phyloP scores from a whole-genome alignment of 768 basidiomycete species.

The Leccinum broughii region DNA sequence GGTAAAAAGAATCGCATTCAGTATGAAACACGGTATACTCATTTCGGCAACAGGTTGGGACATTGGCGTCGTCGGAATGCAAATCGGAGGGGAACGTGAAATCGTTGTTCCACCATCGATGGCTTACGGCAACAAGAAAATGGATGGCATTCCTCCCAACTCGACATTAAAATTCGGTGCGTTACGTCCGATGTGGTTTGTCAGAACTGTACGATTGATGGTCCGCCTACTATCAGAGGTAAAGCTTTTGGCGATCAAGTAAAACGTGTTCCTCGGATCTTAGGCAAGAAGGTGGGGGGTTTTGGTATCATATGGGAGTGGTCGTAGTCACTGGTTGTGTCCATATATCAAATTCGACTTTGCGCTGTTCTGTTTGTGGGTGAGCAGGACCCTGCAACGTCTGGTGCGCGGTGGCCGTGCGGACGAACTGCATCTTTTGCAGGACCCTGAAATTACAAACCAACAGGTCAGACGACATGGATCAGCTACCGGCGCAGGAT shows the following conservation, averaged over 20 bases:
- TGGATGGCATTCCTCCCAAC: constrained; percentile 66
- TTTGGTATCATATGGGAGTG: constrained; percentile 21
- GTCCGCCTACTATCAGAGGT: constrained; percentile 49
- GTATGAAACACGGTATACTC: constrained; percentile 1
- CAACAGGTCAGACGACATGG: constrained; percentile 7
- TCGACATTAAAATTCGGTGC: constrained; percentile 82
- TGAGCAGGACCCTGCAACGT: constrained; percentile 21
- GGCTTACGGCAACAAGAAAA: constrained; percentile 70
- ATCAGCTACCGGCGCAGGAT: constrained; percentile 1
- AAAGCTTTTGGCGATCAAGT: constrained; percentile 71
- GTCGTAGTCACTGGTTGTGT: constrained; percentile 16
- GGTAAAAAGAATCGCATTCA: constrained; percentile 40
- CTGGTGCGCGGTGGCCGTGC: constrained; percentile 25
- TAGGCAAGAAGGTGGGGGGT: constrained; percentile 7
- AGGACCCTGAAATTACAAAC: constrained; percentile 24
- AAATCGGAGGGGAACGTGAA: constrained; percentile 82
- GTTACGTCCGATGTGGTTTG: constrained; percentile 27
- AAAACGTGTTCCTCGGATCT: constrained; percentile 28
- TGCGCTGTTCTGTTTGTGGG: constrained; percentile 19
- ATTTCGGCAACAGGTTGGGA: constrained; percentile 69
- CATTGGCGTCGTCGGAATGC: constrained; percentile 89
- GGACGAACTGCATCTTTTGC: constrained; percentile 21
- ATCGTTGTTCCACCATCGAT: constrained; percentile 72
- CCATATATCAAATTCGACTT: constrained; percentile 32
- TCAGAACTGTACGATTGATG: constrained; percentile 14